Evolutionary conservation across 176 grass and related monocot species (phyloP).

Genomic region (Aegilops sharonensis): DNA sequence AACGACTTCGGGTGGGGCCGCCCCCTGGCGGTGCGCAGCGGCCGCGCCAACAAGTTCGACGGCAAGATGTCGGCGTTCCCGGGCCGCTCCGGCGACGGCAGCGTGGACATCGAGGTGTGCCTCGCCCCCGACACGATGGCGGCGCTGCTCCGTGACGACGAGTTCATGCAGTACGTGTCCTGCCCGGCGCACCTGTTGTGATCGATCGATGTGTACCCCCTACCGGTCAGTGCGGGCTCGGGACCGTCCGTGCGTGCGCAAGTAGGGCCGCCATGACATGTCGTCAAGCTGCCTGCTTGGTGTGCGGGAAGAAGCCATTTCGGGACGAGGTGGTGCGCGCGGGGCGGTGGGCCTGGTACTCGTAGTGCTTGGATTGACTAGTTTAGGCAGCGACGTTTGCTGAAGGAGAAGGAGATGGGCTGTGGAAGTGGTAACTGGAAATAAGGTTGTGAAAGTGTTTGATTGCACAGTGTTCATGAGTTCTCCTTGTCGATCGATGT

Average conservation of each 20-base stretch:
- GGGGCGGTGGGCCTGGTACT: not conserved
- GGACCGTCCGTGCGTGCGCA: not conserved
- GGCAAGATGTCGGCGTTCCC: slow-evolving; percentile 99
- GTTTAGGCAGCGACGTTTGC: not conserved
- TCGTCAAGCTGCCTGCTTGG: not conserved
- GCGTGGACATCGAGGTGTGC: slow-evolving; percentile 93
- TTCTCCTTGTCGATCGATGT: not conserved
- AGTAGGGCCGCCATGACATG: slow-evolving; percentile 15
- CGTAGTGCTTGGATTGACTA: slow-evolving; percentile 11
- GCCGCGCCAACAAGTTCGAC: slow-evolving; percentile 90
- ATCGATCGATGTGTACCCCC: not conserved
- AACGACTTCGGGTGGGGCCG: slow-evolving; percentile 94
- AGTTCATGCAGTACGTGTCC: slow-evolving; percentile 95
- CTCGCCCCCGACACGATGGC: slow-evolving; percentile 88
- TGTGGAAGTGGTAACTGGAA: not conserved
- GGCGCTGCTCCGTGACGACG: slow-evolving; percentile 75
- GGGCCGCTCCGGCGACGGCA: slow-evolving; percentile 51
- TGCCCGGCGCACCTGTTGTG: slow-evolving; percentile 41
- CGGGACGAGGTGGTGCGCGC: not conserved
- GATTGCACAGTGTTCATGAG: not conserved
- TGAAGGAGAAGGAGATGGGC: not conserved
- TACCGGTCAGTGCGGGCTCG: not conserved
- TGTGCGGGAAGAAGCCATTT: not conserved
- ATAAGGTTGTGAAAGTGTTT: slow-evolving; percentile 8
- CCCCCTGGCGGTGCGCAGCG: slow-evolving; percentile 77